Conservation (phyloP, 106 monocot species). For the Agapanthus africanus region DNA sequence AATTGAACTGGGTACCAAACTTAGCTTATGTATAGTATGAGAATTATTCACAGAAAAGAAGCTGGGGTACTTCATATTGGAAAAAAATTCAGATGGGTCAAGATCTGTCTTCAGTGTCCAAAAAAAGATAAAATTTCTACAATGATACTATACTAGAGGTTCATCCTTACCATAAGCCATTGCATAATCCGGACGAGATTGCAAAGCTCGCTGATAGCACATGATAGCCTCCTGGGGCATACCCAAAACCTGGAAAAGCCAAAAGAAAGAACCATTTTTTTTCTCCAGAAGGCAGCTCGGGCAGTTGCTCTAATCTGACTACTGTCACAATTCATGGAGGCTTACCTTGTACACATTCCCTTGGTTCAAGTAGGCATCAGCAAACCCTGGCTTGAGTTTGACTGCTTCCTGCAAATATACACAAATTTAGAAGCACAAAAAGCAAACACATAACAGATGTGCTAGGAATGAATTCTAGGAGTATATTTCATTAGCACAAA, state of each 20-base stretch:
- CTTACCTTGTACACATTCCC: constrained; percentile 97
- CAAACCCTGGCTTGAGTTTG: constrained; percentile 77
- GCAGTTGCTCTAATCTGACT: constrained; percentile 13
- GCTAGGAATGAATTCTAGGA: background rate
- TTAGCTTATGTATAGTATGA: no score
- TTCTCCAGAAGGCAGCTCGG: constrained; percentile 19
- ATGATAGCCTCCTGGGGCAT: constrained; percentile 83
- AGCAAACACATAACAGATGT: background rate
- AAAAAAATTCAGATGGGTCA: background rate
- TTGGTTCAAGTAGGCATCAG: constrained; percentile 82
- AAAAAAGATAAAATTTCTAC: background rate
- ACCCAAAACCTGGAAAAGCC: constrained; percentile 79
- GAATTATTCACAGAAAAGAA: no score
- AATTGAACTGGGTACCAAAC: background rate
- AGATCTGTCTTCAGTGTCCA: background rate
- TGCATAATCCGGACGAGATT: constrained; percentile 61
- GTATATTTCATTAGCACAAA: background rate
- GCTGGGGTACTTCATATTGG: background rate
- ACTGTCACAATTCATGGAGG: constrained; percentile 22
- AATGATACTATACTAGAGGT: background rate
- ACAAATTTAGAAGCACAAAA: background rate
- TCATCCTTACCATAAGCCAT: constrained; percentile 74
- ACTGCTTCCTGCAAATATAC: constrained; percentile 67
- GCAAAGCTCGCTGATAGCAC: constrained; percentile 82
- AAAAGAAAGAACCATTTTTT: constrained; percentile 34